phyloP scores from a whole-genome alignment of 331 rosid species.

The Rhamnella rubrinervis region DNA sequence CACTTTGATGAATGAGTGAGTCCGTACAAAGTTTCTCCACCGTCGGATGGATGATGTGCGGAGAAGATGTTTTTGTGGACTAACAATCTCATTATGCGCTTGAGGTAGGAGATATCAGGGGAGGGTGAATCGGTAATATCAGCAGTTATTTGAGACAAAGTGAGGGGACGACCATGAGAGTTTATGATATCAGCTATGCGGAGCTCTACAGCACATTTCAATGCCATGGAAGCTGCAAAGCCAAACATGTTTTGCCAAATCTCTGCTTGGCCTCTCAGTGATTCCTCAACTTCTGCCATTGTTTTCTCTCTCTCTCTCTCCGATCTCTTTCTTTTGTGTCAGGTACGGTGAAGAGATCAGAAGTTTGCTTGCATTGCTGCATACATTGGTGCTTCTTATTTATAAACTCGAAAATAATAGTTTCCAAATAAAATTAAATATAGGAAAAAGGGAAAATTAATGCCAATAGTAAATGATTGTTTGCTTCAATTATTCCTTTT shows the following conservation, averaged over 20 bases:
- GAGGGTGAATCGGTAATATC: not conserved
- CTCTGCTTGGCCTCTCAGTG: not conserved
- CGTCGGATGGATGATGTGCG: slow-evolving; percentile 6
- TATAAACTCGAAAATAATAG: no score
- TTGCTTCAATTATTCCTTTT: no score
- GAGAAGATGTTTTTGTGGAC: slow-evolving; percentile 13
- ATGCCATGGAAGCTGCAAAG: slow-evolving; percentile 1
- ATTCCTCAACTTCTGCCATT: not conserved
- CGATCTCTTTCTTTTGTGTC: not conserved
- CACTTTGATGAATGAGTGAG: not conserved
- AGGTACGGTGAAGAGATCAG: no score
- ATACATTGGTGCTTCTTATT: no score
- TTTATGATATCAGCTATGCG: slow-evolving; percentile 16
- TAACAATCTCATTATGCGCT: slow-evolving; percentile 2
- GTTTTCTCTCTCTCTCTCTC: not conserved
- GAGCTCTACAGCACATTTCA: slow-evolving; percentile 21
- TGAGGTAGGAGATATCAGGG: not conserved
- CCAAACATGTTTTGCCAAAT: slow-evolving; percentile 12
- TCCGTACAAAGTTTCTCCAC: not conserved
- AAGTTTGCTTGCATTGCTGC: no score
- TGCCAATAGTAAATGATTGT: no score
- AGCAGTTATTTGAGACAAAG: slow-evolving; percentile 6
- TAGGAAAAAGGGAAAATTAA: no score
- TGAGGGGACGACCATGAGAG: not conserved
- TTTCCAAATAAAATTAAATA: no score